Percentiles rank a stretch among this genome's conserved stretches.
Conservation (phyloP, 768 basidiomycete genomes). For the Kwoniella pini region DNA sequence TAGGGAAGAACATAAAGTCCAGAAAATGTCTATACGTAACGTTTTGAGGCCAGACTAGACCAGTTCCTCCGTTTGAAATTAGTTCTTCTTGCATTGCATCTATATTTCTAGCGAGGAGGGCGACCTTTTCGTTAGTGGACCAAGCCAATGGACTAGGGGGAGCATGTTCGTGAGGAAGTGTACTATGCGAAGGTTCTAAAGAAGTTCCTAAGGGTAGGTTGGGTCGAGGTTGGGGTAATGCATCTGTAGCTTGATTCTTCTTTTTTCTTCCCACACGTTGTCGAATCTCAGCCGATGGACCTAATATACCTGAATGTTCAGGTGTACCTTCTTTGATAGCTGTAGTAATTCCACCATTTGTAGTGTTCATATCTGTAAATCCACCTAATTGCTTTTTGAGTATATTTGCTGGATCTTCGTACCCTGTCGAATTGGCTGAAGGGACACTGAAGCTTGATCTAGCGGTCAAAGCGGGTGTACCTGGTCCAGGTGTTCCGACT, state of each 20-base stretch:
- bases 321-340: conserved; percentile 12
- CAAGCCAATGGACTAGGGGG: conserved; percentile 59
- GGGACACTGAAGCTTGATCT: conserved; percentile 10
- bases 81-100: conserved; percentile 76
- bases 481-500: conserved; percentile 26
- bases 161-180: conserved; percentile 33
- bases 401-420: conserved; percentile 26
- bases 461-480: conserved; percentile 9
- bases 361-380: conserved; percentile 3
- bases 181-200: conserved; percentile 48
- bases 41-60: conserved; percentile 79
- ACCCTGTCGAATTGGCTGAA: conserved; percentile 15
- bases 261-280: conserved; percentile 7
- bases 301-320: neutral
- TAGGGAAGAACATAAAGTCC: conserved; percentile 83
- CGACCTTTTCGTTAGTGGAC: conserved; percentile 68
- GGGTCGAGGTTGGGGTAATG: conserved; percentile 31
- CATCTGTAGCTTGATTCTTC: conserved; percentile 24
- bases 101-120: conserved; percentile 71
- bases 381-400: conserved; percentile 19
- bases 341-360: neutral
- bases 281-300: conserved; percentile 15
- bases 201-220: conserved; percentile 48
- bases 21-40: conserved; percentile 78
- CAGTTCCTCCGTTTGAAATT: conserved; percentile 64